Evolutionary conservation across 2,329 filamentous ascomycete species (phyloP).

Genomic region (Pseudocercospora fijiensis): DNA sequence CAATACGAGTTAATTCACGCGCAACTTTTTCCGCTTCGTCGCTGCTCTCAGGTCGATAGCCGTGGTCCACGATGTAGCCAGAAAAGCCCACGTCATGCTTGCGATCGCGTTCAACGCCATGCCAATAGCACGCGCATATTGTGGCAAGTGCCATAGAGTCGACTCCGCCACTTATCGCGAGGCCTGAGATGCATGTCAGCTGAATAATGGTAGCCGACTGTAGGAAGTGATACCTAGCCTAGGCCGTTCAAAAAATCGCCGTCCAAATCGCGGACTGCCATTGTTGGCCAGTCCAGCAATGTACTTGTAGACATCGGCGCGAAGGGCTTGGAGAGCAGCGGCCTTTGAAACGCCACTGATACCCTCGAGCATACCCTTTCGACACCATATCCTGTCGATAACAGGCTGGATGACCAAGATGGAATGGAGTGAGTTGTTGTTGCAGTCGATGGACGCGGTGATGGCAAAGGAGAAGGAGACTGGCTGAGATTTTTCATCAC

Average conservation of each 20-base stretch:
- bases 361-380: slow-evolving; percentile 4
- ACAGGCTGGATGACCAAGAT: neutral
- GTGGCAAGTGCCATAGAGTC: slow-evolving; percentile 96
- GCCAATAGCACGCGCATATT: slow-evolving; percentile 57
- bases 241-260: neutral
- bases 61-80: slow-evolving; percentile 63
- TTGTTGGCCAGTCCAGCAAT: slow-evolving; percentile 1
- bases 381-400: neutral
- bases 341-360: slow-evolving; percentile 4
- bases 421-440: neutral
- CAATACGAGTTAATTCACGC: slow-evolving; percentile 28
- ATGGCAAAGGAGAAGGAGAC: neutral
- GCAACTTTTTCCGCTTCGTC: slow-evolving; percentile 56
- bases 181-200: slow-evolving; percentile 37
- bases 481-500: neutral
- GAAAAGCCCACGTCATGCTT: slow-evolving; percentile 41
- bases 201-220: too few relatives aligned
- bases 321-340: neutral
- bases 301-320: slow-evolving; percentile 9
- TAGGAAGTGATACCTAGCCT: slow-evolving; percentile 7
- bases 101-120: slow-evolving; percentile 10
- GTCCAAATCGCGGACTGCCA: neutral
- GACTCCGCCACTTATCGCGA: slow-evolving; percentile 88
- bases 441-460: neutral
- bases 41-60: slow-evolving; percentile 55